Evolutionary conservation across 73 alveolate species (phyloP).

Genomic region (Paramecium tetraurelia): DNA sequence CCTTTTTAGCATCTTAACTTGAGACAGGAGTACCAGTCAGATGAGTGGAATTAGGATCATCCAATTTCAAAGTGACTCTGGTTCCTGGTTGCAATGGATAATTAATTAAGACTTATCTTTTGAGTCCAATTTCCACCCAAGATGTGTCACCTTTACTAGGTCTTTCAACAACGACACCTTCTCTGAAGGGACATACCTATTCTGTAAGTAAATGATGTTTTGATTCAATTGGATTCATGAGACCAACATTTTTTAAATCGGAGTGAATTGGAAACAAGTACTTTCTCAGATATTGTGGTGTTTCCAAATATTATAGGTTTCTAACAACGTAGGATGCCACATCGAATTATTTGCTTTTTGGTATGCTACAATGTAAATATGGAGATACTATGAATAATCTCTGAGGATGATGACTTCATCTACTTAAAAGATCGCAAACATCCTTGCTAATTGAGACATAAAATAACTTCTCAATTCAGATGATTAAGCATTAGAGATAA

Average conservation of each 20-base stretch:
- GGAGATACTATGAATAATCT: slow-evolving; percentile 8
- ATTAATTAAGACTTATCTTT: slow-evolving; percentile 85
- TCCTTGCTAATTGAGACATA: slow-evolving; percentile 1
- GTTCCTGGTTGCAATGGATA: slow-evolving; percentile 85
- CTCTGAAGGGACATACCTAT: slow-evolving; percentile 90
- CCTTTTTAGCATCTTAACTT: not conserved
- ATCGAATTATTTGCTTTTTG: slow-evolving; percentile 66
- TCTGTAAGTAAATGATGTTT: slow-evolving; percentile 90
- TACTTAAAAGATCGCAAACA: slow-evolving; percentile 1
- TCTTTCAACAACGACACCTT: slow-evolving; percentile 92
- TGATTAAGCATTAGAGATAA: slow-evolving; percentile 25
- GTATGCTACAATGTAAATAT: not conserved
- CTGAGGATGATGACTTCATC: slow-evolving; percentile 9
- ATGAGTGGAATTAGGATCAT: slow-evolving; percentile 62
- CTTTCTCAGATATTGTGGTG: slow-evolving; percentile 95
- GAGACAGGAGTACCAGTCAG: slow-evolving; percentile 6
- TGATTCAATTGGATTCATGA: slow-evolving; percentile 96
- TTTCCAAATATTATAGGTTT: slow-evolving; percentile 92
- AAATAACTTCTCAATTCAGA: slow-evolving; percentile 25
- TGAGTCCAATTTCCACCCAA: slow-evolving; percentile 96
- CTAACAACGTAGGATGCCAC: slow-evolving; percentile 83
- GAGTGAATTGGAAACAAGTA: slow-evolving; percentile 90
- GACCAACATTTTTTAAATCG: slow-evolving; percentile 85
- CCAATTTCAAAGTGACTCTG: slow-evolving; percentile 92
- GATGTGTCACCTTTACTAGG: slow-evolving; percentile 88